A percentile compares a stretch with the other conserved stretches of the same genome.
These are phyloP conservation scores for Paecilomyces sp. DNA, from an alignment of 2,329 filamentous ascomycete genomes.

Conservation along the genomic window DNA sequence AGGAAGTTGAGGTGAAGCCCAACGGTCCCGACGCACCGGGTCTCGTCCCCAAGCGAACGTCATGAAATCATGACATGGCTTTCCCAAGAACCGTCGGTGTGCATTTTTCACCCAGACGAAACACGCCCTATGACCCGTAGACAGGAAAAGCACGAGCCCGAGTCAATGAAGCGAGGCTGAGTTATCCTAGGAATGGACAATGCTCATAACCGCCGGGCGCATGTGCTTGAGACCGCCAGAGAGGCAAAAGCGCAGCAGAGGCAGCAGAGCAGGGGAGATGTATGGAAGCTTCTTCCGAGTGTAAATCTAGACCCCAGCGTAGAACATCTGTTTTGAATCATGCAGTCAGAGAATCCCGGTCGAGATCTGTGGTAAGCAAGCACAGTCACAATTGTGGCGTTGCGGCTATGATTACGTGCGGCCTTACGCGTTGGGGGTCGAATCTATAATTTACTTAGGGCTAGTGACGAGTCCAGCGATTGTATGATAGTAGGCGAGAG, in stretches of 20 bases:
- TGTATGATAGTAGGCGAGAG: neutral
- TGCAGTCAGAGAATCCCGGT: neutral
- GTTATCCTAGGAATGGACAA: neutral
- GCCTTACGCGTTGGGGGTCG: neutral
- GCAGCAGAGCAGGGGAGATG: neutral
- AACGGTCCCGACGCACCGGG: neutral
- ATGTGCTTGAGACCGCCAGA: neutral
- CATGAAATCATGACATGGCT: neutral
- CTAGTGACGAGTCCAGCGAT: neutral
- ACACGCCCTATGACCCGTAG: neutral
- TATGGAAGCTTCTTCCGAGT: neutral
- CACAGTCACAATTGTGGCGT: neutral
- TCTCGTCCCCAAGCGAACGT: neutral
- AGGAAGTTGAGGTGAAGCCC: neutral
- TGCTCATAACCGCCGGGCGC: neutral
- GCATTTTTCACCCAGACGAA: neutral
- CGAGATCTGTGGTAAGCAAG: neutral
- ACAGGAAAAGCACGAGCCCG: neutral
- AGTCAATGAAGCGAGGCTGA: neutral
- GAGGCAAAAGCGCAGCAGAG: neutral
- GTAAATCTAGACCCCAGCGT: neutral
- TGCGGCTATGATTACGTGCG: neutral
- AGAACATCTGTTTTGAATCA: neutral
- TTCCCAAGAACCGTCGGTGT: neutral
- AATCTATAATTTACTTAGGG: neutral